A percentile compares a stretch with the other conserved stretches of the same genome.
Conservation (phyloP, 345 rosid genomes). For the Arabidopsis suecica region DNA sequence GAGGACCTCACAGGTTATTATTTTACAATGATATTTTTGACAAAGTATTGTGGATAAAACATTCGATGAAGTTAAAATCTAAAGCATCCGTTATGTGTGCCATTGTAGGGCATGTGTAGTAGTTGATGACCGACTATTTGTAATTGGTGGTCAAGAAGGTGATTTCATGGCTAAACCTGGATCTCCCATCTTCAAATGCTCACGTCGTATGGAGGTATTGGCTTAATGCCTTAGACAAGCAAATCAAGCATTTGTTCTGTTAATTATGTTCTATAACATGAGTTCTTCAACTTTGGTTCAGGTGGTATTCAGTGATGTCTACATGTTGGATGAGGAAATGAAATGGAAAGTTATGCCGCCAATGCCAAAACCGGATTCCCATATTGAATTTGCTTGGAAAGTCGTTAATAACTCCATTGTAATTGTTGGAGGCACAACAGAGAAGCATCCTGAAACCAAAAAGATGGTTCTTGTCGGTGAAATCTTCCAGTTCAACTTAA, state of each 20-base stretch:
- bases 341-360: conserved; percentile 84
- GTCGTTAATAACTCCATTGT: conserved; percentile 83
- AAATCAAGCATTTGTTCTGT: not conserved
- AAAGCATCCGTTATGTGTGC: not conserved
- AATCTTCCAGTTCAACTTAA: conserved; percentile 77
- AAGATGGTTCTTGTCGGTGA: conserved; percentile 93
- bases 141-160: conserved; percentile 91
- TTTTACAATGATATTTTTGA: not conserved
- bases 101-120: conserved; percentile 66
- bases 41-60: not conserved
- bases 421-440: conserved; percentile 92
- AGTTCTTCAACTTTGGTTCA: conserved; percentile 41
- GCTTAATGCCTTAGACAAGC: not conserved
- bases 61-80: not conserved
- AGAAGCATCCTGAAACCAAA: conserved; percentile 90
- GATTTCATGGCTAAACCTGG: conserved; percentile 90
- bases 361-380: conserved; percentile 95
- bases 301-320: conserved; percentile 85
- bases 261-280: not conserved
- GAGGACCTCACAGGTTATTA: conserved; percentile 95
- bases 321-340: conserved; percentile 91
- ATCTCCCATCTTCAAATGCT: conserved; percentile 83
- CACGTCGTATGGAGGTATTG: conserved; percentile 78
- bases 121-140: conserved; percentile 56
- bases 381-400: conserved; percentile 95